Evolutionary conservation across 208 protist species (phyloP).

Genomic region (Trypanosomatidae sp.): DNA sequence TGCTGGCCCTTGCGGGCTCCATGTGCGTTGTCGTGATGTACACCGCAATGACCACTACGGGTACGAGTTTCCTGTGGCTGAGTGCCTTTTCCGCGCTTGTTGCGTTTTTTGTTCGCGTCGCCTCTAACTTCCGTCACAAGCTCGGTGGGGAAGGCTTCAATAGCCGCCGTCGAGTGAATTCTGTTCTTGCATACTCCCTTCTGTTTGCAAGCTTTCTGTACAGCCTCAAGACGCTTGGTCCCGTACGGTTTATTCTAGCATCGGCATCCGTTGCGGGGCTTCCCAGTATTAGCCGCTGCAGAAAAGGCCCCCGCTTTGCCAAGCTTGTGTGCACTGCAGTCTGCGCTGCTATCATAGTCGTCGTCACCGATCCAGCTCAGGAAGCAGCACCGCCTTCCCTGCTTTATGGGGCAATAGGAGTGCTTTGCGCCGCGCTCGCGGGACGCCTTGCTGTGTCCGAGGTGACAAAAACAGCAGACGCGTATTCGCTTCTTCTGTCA

Average conservation of each 20-base stretch:
- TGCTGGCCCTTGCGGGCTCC: conserved; percentile 4
- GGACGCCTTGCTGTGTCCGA: conserved; percentile 9
- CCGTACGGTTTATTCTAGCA: conserved; percentile 8
- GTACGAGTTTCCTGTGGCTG: conserved; percentile 18
- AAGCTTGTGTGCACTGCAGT: conserved; percentile 6
- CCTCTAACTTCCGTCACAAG: background rate
- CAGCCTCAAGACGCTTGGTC: conserved; percentile 14
- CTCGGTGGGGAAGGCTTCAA: background rate
- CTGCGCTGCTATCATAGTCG: background rate
- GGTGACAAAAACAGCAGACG: conserved; percentile 2
- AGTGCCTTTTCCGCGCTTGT: conserved; percentile 16
- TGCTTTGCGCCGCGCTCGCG: conserved; percentile 5
- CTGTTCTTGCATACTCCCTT: conserved; percentile 10
- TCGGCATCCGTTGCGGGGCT: conserved; percentile 5
- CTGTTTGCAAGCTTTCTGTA: conserved; percentile 10
- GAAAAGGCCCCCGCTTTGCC: conserved; percentile 1
- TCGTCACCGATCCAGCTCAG: conserved; percentile 10
- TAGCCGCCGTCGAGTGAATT: background rate
- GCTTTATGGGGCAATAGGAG: conserved; percentile 1
- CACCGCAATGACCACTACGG: background rate
- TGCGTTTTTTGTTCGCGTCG: conserved; percentile 9
- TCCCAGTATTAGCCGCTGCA: conserved; percentile 3
- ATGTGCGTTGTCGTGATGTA: conserved; percentile 16
- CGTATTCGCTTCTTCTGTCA: conserved; percentile 6
- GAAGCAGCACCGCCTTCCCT: background rate